A percentile compares a stretch with the other conserved stretches of the same genome.
Evolutionary conservation across 345 rosid species (phyloP).

Genomic region (Tarenaya hassleriana): DNA sequence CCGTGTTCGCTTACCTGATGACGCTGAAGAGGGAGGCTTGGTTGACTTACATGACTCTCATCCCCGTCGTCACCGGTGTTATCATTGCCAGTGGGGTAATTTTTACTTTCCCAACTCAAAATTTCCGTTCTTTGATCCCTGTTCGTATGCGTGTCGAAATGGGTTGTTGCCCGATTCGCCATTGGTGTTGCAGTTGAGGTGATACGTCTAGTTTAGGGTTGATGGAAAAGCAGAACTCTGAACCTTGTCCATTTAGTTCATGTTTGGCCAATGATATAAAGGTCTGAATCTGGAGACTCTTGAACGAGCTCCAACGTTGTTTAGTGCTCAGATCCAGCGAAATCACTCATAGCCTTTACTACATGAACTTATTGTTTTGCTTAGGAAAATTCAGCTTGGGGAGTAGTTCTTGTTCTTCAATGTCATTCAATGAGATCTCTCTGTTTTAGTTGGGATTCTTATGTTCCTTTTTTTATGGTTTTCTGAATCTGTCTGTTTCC

Average conservation of each 20-base stretch:
- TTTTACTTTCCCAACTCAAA: background rate
- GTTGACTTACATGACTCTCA: constrained; percentile 80
- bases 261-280: background rate
- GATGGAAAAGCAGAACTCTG: background rate
- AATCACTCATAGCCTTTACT: background rate
- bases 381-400: too few species aligned
- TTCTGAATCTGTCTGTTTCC: constrained; percentile 1
- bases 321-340: background rate
- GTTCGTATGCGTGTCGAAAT: background rate
- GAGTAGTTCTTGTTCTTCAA: background rate
- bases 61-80: constrained; percentile 96
- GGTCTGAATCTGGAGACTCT: too few species aligned
- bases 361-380: background rate
- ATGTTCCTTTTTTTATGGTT: too few species aligned
- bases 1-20: constrained; percentile 87
- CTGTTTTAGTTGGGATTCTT: background rate
- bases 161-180: background rate
- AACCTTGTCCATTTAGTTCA: constrained; percentile 15
- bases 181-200: background rate
- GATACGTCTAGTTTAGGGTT: background rate
- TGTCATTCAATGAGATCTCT: background rate
- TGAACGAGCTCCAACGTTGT: too few species aligned
- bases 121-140: background rate
- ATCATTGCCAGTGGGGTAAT: constrained; percentile 96
- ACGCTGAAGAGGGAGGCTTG: constrained; percentile 89